Base-by-base conservation (phyloP, 495 filamentous ascomycete species). In the Margaritispora aquatica region DNA sequence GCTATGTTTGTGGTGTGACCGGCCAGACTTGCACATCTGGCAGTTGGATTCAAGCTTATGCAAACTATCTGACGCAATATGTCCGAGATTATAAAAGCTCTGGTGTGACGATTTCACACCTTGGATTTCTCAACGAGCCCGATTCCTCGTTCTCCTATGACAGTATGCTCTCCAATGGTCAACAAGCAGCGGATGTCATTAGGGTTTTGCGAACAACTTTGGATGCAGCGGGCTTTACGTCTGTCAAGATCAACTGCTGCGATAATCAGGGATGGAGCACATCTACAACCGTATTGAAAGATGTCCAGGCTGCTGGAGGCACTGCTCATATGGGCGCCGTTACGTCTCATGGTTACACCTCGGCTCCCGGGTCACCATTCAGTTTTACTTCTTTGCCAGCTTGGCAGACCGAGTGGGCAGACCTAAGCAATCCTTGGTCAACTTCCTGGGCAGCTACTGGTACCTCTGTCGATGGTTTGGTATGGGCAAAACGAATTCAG, bases 51-150 rank as follows among this genome's bases (percentile, higher is more conserved):
- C 75, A 78, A 59, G 74, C 80, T 0, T 83, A 80, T 55, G 81
- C 79, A 10, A 65, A 80, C 62, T 79, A 78, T 60, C 63, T 84
- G n/a, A 75, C 81, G 7, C 69, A 78, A 50, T 81, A 81, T 58
- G 67, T 79, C 23, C 63, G 76, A 57, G 73, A 73, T 54, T 84
- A 84, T 61, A 61, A 68, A 31, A 55, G 62, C 20, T 66, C 68
- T 29, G 80, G 78, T 1, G 74, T 82, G n/a, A 68, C 69, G 0
- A 66, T 82, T 49, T 75, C 74, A 5, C 74, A 80, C 51, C 61
- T 84, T 8, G 81, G 80, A 5, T 82, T 80, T 56, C 61, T 82
- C 58, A 84, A 83, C 55, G 81, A 84, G 66, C 81, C 80, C 0
- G 76, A 82, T 57, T 75, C 68, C 7, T 67, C 62, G 69, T 71